These are phyloP conservation scores for Globisporangium paddicum DNA, from an alignment of 352 stramenopile genomes.

Conservation along the genomic window DNA sequence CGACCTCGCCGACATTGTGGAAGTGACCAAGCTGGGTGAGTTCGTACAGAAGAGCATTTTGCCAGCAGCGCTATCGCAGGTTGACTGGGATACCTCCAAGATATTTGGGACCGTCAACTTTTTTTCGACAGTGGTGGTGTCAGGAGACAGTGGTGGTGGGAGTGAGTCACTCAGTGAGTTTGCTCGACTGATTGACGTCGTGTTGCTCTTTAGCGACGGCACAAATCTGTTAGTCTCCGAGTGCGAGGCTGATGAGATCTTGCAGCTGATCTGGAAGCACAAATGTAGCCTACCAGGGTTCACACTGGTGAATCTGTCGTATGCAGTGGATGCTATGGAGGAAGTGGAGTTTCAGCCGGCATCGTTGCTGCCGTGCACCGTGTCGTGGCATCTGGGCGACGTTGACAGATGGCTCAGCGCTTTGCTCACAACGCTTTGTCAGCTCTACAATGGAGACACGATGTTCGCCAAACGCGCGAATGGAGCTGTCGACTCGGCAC, in stretches of 20 bases:
- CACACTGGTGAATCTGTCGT: not conserved
- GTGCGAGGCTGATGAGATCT: slow-evolving; percentile 7
- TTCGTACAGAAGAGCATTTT: not conserved
- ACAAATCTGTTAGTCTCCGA: slow-evolving; percentile 6
- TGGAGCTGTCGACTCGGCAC: not conserved
- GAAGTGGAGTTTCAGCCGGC: not conserved
- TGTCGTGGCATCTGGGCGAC: no score
- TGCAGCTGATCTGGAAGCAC: not conserved
- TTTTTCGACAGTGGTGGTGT: slow-evolving; percentile 18
- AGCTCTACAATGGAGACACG: slow-evolving; percentile 7
- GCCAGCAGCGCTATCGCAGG: slow-evolving; percentile 7
- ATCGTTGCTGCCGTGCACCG: no score
- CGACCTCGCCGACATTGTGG: not conserved
- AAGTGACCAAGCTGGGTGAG: not conserved
- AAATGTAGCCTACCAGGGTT: not conserved
- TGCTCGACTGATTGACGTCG: slow-evolving; percentile 26
- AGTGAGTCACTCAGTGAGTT: slow-evolving; percentile 17
- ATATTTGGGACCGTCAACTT: slow-evolving; percentile 48
- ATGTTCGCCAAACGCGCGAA: not conserved
- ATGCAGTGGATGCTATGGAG: not conserved
- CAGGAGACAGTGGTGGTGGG: no score
- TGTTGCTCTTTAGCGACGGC: slow-evolving; percentile 37
- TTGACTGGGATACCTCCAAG: slow-evolving; percentile 21
- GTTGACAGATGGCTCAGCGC: no score
- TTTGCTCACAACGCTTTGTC: not conserved